Conservation (phyloP, 306 rosid genomes). For the Rosa multiflora region DNA sequence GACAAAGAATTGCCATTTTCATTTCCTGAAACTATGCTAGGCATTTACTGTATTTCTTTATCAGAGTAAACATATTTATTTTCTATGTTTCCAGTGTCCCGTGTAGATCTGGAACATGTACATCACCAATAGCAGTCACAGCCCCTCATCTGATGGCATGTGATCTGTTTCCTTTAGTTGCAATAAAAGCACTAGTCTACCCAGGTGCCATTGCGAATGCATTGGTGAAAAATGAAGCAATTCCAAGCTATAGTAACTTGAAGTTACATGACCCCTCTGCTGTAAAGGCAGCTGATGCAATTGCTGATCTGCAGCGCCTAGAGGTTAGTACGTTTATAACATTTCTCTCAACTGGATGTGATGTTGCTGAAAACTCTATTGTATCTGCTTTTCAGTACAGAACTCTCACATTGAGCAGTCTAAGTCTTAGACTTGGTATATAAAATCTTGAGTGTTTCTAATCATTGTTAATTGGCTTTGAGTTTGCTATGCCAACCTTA, state of each 20-base stretch:
- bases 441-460: neutral
- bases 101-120: slow-evolving; percentile 61
- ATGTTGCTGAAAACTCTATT: neutral
- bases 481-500: neutral
- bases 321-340: slow-evolving; percentile 51
- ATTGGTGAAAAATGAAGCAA: slow-evolving; percentile 29
- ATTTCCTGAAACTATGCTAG: neutral
- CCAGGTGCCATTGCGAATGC: slow-evolving; percentile 73
- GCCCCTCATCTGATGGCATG: slow-evolving; percentile 62
- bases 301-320: slow-evolving; percentile 61
- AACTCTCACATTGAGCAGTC: neutral
- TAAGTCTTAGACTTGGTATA: neutral
- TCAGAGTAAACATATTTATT: neutral
- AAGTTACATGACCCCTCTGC: slow-evolving; percentile 36
- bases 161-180: slow-evolving; percentile 45
- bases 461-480: neutral
- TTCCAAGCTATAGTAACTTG: slow-evolving; percentile 44
- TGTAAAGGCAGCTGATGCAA: slow-evolving; percentile 28
- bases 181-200: slow-evolving; percentile 64
- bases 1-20: neutral
- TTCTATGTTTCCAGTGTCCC: slow-evolving; percentile 46
- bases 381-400: neutral
- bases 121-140: slow-evolving; percentile 72
- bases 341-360: neutral
- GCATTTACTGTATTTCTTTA: neutral